Conservation (phyloP, 257 asterid genomes). For the Henckelia pumila region DNA sequence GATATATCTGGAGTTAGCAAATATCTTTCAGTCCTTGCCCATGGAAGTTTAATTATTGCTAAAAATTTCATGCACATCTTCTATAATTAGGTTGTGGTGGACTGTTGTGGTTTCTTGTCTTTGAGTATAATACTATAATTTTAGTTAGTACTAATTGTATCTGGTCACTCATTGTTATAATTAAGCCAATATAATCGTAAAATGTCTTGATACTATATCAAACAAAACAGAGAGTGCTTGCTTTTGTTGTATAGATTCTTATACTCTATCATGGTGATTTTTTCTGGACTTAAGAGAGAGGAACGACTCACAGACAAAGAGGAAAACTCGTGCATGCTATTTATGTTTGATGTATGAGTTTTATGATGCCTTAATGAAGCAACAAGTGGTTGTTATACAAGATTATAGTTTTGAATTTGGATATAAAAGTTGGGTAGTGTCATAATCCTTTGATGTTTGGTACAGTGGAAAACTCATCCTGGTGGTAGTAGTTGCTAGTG, state of each 20-base stretch:
- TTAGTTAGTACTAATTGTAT: not conserved
- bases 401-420: too few species aligned
- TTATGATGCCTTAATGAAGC: not conserved
- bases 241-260: not conserved
- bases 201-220: not conserved
- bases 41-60: conserved; percentile 6
- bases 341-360: not conserved
- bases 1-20: not conserved
- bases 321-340: not conserved
- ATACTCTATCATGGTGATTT: not conserved
- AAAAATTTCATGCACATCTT: not conserved
- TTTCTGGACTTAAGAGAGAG: not conserved
- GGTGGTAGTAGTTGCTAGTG: conserved; percentile 6
- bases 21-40: not conserved
- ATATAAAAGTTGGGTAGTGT: too few species aligned
- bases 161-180: not conserved
- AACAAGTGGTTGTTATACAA: not conserved
- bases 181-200: not conserved
- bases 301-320: not conserved
- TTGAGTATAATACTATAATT: conserved; percentile 10
- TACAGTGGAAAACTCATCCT: not conserved
- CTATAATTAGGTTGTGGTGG: conserved; percentile 11
- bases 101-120: conserved; percentile 8
- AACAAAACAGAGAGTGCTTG: not conserved
- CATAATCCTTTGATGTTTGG: too few species aligned